phyloP scores from a whole-genome alignment of 2,329 filamentous ascomycete species.

The Emmonsia crescens region DNA sequence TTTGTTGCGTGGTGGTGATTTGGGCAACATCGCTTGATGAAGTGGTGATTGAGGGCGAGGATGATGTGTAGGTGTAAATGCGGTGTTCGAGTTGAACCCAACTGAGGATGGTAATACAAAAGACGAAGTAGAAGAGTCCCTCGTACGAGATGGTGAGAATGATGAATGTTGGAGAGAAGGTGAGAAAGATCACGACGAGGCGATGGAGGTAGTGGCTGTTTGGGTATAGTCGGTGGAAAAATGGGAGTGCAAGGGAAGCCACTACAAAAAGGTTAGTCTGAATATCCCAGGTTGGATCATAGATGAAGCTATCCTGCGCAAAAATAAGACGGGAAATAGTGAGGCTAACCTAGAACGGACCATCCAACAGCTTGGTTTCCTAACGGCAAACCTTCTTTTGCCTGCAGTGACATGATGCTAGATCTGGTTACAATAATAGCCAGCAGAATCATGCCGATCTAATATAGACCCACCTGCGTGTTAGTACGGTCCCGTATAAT shows the following conservation, averaged over 20 bases:
- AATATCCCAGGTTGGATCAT: conserved; percentile 2
- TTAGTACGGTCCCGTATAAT: conserved; percentile 7
- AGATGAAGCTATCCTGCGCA: conserved; percentile 6
- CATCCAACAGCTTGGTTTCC: conserved; percentile 86
- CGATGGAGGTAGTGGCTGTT: conserved; percentile 86
- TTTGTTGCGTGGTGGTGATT: conserved; percentile 14
- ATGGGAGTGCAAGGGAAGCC: conserved; percentile 64
- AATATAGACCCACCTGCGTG: conserved; percentile 1
- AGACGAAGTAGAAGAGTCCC: conserved; percentile 87
- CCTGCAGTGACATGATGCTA: conserved; percentile 73
- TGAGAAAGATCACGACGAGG: conserved; percentile 77
- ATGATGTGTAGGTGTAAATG: conserved; percentile 42
- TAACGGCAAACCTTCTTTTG: conserved; percentile 69
- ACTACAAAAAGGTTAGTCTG: conserved; percentile 36
- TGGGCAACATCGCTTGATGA: conserved; percentile 2
- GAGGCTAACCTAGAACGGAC: conserved; percentile 56
- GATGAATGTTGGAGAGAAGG: conserved; percentile 86
- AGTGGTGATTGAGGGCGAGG: conserved; percentile 10
- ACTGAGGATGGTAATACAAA: conserved; percentile 66
- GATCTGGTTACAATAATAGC: conserved; percentile 79
- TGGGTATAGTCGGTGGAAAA: conserved; percentile 68
- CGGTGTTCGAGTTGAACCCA: conserved; percentile 91
- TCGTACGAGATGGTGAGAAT: conserved; percentile 97
- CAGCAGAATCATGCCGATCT: conserved; percentile 67
- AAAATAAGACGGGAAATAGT: background rate